Percentiles rank a stretch among this genome's conserved stretches.
Evolutionary conservation across 2,329 filamentous ascomycete species (phyloP).

Genomic region (Epichloe elymi): DNA sequence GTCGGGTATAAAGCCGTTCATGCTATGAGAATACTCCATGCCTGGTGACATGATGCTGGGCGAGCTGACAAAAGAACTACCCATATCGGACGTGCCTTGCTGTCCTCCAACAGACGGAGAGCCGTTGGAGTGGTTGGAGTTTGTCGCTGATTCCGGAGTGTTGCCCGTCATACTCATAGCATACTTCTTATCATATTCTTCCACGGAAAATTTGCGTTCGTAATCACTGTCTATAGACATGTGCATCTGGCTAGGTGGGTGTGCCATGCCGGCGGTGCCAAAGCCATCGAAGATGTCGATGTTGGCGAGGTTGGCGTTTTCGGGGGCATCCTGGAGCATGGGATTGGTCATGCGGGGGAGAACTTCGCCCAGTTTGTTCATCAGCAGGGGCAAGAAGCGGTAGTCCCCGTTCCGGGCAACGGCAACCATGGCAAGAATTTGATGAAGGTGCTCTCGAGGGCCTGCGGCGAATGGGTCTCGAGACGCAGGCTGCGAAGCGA

Average conservation of each 20-base stretch:
- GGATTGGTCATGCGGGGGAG: constrained; percentile 50
- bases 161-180: constrained; percentile 21
- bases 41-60: constrained; percentile 40
- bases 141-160: constrained; percentile 20
- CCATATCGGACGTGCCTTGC: constrained; percentile 23
- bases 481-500: constrained; percentile 49
- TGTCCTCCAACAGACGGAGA: constrained; percentile 16
- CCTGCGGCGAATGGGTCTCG: constrained; percentile 50
- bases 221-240: constrained; percentile 35
- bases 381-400: constrained; percentile 62
- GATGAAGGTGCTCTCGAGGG: constrained; percentile 60
- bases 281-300: constrained; percentile 56
- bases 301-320: constrained; percentile 36
- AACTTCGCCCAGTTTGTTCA: constrained; percentile 63
- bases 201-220: constrained; percentile 30
- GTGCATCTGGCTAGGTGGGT: constrained; percentile 29
- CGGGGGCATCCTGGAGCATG: constrained; percentile 45
- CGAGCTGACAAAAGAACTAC: constrained; percentile 38
- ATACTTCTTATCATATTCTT: constrained; percentile 29
- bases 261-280: constrained; percentile 47
- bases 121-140: constrained; percentile 18
- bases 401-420: constrained; percentile 62
- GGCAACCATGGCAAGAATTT: constrained; percentile 54
- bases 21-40: constrained; percentile 33
- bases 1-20: constrained; percentile 38